Base-by-base conservation (phyloP, 495 filamentous ascomycete species). In the Chaetomium fimeti region DNA sequence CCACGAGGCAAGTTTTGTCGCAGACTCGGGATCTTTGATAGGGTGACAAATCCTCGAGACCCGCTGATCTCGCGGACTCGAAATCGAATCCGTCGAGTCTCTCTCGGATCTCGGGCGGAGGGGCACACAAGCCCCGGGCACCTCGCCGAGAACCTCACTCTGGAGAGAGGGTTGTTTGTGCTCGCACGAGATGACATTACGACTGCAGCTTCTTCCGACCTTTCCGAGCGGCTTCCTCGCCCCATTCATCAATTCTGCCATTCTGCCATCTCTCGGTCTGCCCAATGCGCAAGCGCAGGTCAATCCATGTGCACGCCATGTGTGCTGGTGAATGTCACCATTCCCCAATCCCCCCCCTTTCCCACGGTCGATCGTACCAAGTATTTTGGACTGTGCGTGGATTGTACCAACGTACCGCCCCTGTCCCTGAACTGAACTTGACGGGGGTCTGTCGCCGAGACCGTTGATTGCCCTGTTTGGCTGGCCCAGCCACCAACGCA, bases 261-360 rank as follows among this genome's bases (percentile, higher is more conserved):
- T 49, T 2, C 15, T 18, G 12, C 43, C 43, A n/a, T 47, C 24
- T 25, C 48, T 27, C 15, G 48, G 6, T 25, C 15, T 49, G 43
- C 28, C 57, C 45, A 36, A 60, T 36, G 43, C 28, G 28, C 59
- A 61, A 57, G 57, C 51, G 49, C 63, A 61, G 18, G 2, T 29
- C 63, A 57, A 57, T 51, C 58, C 64, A 66, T 66, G 64, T 62
- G 64, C 58, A 27, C 48, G 59, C 64, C 64, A 62, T 66, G 64
- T 57, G 47, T n/a, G 4, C 2, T 29, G 57, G 8, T 48, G 25
- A 51, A 68, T 51, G 65, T 45, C 43, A 40, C 38, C 45, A 63
- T 70, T 65, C 61, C 57, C 27, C 24, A 2, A 3, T 27, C 22
- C 22, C 48, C 48, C 22, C 48, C 48, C 16, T 47, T 24, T 9